A percentile compares a stretch with the other conserved stretches of the same genome.
Conservation (phyloP, 2,329 filamentous ascomycete species). For the Aspergillus sp. region DNA sequence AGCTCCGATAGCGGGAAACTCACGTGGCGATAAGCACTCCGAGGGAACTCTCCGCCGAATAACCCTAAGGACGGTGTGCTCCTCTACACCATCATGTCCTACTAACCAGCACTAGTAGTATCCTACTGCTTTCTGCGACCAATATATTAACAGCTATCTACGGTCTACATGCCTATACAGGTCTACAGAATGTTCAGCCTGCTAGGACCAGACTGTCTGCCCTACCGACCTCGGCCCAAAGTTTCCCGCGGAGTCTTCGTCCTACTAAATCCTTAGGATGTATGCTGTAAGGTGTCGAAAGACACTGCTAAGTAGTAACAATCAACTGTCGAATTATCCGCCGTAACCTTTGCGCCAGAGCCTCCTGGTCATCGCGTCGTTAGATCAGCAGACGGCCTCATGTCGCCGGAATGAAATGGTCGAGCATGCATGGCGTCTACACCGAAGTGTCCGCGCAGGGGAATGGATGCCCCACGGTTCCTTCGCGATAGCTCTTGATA, state of each 20-base stretch:
- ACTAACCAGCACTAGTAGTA: slow-evolving; percentile 8
- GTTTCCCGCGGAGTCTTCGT: background rate
- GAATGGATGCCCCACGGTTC: slow-evolving; percentile 62
- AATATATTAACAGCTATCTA: too few relatives aligned
- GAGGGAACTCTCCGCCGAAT: slow-evolving; percentile 14
- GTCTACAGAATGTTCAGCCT: too few relatives aligned
- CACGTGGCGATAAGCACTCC: slow-evolving; percentile 34
- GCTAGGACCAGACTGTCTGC: too few relatives aligned
- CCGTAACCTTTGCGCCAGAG: background rate
- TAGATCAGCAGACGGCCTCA: background rate
- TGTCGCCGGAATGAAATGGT: slow-evolving; percentile 1
- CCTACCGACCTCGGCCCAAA: too few relatives aligned
- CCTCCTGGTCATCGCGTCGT: background rate
- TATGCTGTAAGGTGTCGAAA: too few relatives aligned
- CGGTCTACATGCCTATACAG: too few relatives aligned
- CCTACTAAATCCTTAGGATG: too few relatives aligned
- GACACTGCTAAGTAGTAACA: background rate
- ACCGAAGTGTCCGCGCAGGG: slow-evolving; percentile 50
- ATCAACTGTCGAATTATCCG: background rate
- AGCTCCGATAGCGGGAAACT: slow-evolving; percentile 25
- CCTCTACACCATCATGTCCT: too few relatives aligned
- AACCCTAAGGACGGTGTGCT: slow-evolving; percentile 3
- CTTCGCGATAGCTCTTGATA: slow-evolving; percentile 58
- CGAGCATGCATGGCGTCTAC: slow-evolving; percentile 11
- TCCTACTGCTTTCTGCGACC: background rate